Evolutionary conservation across 2,329 filamentous ascomycete genomes (phyloP), one percentile per base, ranked within the genome.

Genomic region (Aureobasidium namibiae): DNA sequence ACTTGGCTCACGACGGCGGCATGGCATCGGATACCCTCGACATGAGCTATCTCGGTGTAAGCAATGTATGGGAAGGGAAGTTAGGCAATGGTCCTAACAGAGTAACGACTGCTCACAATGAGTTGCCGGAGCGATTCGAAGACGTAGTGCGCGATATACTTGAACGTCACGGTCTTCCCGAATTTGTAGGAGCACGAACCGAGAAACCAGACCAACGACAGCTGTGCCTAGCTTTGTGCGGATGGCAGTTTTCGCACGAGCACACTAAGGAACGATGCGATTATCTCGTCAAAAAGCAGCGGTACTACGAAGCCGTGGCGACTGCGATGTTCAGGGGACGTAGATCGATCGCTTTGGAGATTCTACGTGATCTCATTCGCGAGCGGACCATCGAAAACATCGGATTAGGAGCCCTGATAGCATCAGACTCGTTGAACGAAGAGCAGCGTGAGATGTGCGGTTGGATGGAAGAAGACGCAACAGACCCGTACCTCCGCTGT

Each of bases 401-500:
- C 44, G 77, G 76, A 2, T 71, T 80, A 1, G 76, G 73, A 10
- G 75, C 77, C 13, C 70, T 79, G 6, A 74, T 80, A 31, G 76
- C 78, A 8, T 75, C 75, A 49, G 74, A 77, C 52, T 72, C 75
- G 2, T 75, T 79, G 31, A 82, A 82, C 60, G 73, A 79, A 33
- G 81, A 82, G 49, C 85, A 85, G 74, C 77, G 81, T 63, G 80
- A 84, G 62, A 80, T 83, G 44, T 85, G 83, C 63, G 72, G 76
- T 11, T 84, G 83, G 72, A 83, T 86, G 70, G 80, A 81, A 24
- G 82, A 82, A 62, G 82, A 85, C 65, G 78, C 87, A 62, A 84
- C 86, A 0, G 88, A 94, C 66, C 86, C 89, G 0, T 92, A 92
- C 68, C 80, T 94, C 24, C 86, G 89, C 59, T 89, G 88, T 6